Percentiles rank a stretch among this genome's conserved stretches.
Evolutionary conservation across 441 rosid species (phyloP).

Genomic region (Syzygium malaccense): DNA sequence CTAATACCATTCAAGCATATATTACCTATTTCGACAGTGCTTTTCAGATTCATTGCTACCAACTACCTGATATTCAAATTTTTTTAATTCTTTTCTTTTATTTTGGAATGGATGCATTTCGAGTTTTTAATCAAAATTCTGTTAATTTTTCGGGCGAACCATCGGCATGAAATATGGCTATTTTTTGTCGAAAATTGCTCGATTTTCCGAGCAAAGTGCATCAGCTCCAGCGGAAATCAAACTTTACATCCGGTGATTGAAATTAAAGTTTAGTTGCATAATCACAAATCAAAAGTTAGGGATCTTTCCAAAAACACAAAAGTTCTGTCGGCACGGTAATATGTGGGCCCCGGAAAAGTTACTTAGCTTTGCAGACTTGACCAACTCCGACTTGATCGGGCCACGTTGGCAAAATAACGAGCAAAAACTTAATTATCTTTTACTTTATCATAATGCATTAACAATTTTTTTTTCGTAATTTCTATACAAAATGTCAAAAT

Average conservation of each 20-base stretch:
- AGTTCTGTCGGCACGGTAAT: neutral
- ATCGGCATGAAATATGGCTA: neutral
- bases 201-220: neutral
- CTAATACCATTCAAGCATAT: neutral
- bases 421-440: neutral
- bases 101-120: neutral
- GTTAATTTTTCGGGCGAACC: fast-evolving
- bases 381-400: neutral
- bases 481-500: neutral
- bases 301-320: neutral
- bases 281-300: neutral
- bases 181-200: neutral
- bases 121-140: neutral
- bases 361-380: neutral
- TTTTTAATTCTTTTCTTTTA: neutral
- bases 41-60: neutral
- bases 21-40: neutral
- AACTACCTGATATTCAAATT: fast-evolving
- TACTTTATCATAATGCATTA: neutral
- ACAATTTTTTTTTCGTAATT: neutral
- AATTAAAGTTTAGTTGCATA: neutral
- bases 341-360: neutral
- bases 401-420: neutral
- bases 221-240: neutral
- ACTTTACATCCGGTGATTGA: neutral